Evolutionary conservation across 352 stramenopile species (phyloP).

Genomic region (Pythium aquatile): DNA sequence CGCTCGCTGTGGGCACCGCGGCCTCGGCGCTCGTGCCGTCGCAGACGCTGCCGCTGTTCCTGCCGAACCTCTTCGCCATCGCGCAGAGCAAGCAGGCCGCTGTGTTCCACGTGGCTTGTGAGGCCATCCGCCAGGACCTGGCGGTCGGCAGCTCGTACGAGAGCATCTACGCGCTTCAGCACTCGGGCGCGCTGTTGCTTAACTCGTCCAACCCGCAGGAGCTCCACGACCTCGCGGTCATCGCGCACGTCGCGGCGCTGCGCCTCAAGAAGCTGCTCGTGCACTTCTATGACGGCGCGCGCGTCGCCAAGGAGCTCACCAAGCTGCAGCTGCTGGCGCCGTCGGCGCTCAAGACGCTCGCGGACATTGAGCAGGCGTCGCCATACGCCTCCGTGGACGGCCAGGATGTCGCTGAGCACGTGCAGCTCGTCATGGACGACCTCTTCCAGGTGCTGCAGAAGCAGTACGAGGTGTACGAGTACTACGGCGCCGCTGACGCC

Average conservation of each 20-base stretch:
- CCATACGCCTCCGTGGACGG: constrained; percentile 17
- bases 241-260: constrained; percentile 66
- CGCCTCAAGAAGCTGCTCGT: constrained; percentile 63
- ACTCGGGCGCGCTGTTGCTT: constrained; percentile 68
- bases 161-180: constrained; percentile 60
- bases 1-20: constrained; percentile 48
- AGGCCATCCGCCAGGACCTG: constrained; percentile 52
- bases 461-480: constrained; percentile 84
- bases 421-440: constrained; percentile 75
- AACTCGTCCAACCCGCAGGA: constrained; percentile 70
- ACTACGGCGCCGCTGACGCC: constrained; percentile 60
- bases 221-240: constrained; percentile 74
- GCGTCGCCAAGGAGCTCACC: constrained; percentile 56
- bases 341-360: constrained; percentile 47
- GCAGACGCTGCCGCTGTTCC: constrained; percentile 74
- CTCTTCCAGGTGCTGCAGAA: constrained; percentile 70
- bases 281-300: constrained; percentile 80
- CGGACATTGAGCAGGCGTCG: constrained; percentile 31
- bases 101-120: constrained; percentile 68
- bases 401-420: constrained; percentile 48
- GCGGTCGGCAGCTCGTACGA: constrained; percentile 63
- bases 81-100: constrained; percentile 37
- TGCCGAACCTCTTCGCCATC: constrained; percentile 67
- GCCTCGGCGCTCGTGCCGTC: constrained; percentile 58
- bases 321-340: constrained; percentile 60